Conservation (phyloP, 805 yeast species). For the Torulaspora gathmanii region DNA sequence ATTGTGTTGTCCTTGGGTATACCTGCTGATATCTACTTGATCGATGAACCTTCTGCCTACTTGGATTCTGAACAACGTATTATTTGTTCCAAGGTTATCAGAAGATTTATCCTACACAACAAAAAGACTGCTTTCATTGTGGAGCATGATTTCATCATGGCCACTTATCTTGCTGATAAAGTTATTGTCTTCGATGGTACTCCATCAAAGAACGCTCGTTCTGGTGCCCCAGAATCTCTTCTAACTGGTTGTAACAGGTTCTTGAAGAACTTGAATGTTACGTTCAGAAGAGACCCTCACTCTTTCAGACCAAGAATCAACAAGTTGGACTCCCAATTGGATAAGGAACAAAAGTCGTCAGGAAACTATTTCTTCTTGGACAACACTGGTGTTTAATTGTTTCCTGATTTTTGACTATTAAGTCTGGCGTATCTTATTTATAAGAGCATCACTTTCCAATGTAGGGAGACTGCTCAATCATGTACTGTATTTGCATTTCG, state of each 20-base stretch:
- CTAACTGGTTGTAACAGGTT: constrained; percentile 96
- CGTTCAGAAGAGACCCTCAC: constrained; percentile 98
- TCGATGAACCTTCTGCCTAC: constrained; percentile 98
- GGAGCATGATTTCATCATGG: constrained; percentile 99
- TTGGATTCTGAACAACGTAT: constrained; percentile 99
- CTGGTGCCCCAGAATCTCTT: constrained; percentile 86
- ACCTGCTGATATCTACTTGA: constrained; percentile 91
- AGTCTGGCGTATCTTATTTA: constrained; percentile 8
- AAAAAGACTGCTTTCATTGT: constrained; percentile 99
- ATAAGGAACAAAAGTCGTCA: constrained; percentile 86
- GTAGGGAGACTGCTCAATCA: constrained; percentile 2
- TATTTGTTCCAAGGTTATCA: constrained; percentile 95
- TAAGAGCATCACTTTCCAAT: constrained; percentile 1
- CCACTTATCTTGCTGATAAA: constrained; percentile 96
- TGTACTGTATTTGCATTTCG: constrained; percentile 12
- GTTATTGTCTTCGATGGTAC: constrained; percentile 97
- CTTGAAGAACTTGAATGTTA: constrained; percentile 93
- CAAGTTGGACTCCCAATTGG: constrained; percentile 97
- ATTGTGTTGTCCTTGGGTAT: constrained; percentile 91
- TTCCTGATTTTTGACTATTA: background rate
- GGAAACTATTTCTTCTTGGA: constrained; percentile 98
- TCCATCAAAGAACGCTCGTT: constrained; percentile 81
- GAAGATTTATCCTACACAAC: constrained; percentile 92
- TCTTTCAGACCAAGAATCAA: constrained; percentile 98
- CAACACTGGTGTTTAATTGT: constrained; percentile 44